Conservation (phyloP, 169 alveolate species). For the Plasmodium berghei region DNA sequence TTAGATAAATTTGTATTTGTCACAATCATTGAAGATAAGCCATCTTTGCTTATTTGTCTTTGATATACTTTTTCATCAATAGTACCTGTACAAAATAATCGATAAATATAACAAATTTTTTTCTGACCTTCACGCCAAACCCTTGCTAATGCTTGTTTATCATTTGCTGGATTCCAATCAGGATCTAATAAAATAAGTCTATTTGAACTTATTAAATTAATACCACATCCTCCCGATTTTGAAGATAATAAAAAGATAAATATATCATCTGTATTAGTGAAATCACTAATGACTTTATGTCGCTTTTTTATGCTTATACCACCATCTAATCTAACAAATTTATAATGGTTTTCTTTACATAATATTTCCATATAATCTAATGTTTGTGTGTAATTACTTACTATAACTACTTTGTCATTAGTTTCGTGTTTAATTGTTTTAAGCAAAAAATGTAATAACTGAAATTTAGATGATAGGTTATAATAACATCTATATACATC, state of each 20-base stretch:
- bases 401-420: constrained; percentile 92
- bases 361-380: constrained; percentile 90
- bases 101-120: constrained; percentile 94
- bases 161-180: constrained; percentile 99
- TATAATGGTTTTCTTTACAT: constrained; percentile 89
- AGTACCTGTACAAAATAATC: constrained; percentile 98
- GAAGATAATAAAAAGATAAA: constrained; percentile 95
- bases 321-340: constrained; percentile 93
- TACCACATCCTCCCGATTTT: constrained; percentile 99
- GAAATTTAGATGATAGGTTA: constrained; percentile 78
- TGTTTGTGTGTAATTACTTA: constrained; percentile 93
- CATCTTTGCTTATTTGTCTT: constrained; percentile 87
- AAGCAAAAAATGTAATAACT: constrained; percentile 81
- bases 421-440: constrained; percentile 84
- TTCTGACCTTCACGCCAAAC: constrained; percentile 98
- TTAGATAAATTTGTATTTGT: constrained; percentile 81
- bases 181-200: constrained; percentile 97
- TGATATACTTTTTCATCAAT: constrained; percentile 97
- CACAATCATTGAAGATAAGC: constrained; percentile 90
- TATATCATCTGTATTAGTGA: constrained; percentile 86
- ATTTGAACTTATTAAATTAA: constrained; percentile 97
- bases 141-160: constrained; percentile 97
- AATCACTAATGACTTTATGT: constrained; percentile 88
- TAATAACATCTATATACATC: constrained; percentile 43
- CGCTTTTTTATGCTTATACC: constrained; percentile 89